Evolutionary conservation across 1,139 yeast genomes (phyloP).

Genomic region (Geotrichum citri-aurantii): DNA sequence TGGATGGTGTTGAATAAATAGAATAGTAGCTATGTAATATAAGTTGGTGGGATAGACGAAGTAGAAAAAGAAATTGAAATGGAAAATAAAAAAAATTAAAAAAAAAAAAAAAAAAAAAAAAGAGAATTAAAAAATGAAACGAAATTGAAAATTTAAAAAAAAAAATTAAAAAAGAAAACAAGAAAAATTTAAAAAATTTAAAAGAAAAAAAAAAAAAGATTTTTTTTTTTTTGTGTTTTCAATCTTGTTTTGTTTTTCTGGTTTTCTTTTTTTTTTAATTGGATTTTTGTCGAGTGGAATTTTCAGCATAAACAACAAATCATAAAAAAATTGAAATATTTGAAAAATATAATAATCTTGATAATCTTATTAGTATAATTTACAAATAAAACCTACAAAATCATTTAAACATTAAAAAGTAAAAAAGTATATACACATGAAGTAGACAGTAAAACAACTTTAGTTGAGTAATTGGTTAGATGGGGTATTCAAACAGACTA

Average conservation of each 20-base stretch:
- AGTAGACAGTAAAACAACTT: too few species aligned
- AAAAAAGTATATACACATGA: too few species aligned
- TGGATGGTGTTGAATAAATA: neutral
- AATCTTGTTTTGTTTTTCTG: neutral
- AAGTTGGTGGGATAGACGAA: neutral
- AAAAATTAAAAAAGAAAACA: neutral
- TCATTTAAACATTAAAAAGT: too few species aligned
- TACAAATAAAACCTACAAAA: too few species aligned
- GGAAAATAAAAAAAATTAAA: neutral
- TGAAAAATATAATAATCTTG: too few species aligned
- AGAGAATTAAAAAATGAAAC: neutral
- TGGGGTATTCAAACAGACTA: too few species aligned
- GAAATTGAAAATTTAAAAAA: constrained; percentile 1
- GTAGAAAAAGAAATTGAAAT: neutral
- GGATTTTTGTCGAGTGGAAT: neutral
- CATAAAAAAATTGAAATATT: neutral
- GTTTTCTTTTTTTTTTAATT: neutral
- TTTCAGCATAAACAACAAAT: neutral
- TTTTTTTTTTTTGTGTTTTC: neutral
- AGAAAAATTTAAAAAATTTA: neutral
- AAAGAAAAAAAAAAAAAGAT: neutral
- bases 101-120: neutral
- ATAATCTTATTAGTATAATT: too few species aligned
- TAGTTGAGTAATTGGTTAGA: too few species aligned
- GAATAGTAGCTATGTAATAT: neutral